Evolutionary conservation across 225 moss, liverwort and hornwort genomes (phyloP).

Genomic region (Bryum argenteum): DNA sequence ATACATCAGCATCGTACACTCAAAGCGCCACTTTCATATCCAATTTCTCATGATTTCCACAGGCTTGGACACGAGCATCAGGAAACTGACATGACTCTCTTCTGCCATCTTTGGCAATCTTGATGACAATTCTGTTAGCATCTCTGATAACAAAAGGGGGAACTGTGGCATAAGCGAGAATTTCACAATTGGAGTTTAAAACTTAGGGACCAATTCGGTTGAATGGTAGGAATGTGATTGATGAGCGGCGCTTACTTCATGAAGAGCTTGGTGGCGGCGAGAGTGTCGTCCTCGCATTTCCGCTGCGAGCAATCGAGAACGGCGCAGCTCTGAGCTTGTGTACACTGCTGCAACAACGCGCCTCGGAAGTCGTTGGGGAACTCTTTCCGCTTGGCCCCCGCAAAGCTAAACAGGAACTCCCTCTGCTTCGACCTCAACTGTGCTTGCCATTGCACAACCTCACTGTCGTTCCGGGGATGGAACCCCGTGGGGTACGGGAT

Average conservation of each 20-base stretch:
- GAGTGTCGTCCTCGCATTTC: slow-evolving; percentile 50
- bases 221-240: too few species aligned
- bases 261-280: slow-evolving; percentile 41
- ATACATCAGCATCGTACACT: background rate
- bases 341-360: slow-evolving; percentile 44
- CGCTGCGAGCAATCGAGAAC: slow-evolving; percentile 47
- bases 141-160: background rate
- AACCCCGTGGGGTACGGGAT: slow-evolving; percentile 68
- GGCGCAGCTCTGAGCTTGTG: slow-evolving; percentile 37
- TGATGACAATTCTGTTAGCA: background rate
- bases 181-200: too few species aligned
- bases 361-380: slow-evolving; percentile 30
- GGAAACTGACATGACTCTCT: background rate
- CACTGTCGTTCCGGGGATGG: slow-evolving; percentile 51
- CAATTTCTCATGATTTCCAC: too few species aligned
- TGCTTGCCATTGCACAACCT: slow-evolving; percentile 33
- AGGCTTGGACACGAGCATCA: too few species aligned
- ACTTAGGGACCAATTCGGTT: background rate
- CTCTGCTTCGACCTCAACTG: slow-evolving; percentile 6
- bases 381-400: slow-evolving; percentile 41
- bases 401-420: slow-evolving; percentile 40
- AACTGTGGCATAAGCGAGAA: background rate
- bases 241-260: slow-evolving; percentile 12
- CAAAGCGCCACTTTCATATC: background rate
- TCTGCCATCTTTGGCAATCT: too few species aligned